A percentile compares a stretch with the other conserved stretches of the same genome.
phyloP scores from a whole-genome alignment of 768 basidiomycete genomes.

The Serendipita sp. region DNA sequence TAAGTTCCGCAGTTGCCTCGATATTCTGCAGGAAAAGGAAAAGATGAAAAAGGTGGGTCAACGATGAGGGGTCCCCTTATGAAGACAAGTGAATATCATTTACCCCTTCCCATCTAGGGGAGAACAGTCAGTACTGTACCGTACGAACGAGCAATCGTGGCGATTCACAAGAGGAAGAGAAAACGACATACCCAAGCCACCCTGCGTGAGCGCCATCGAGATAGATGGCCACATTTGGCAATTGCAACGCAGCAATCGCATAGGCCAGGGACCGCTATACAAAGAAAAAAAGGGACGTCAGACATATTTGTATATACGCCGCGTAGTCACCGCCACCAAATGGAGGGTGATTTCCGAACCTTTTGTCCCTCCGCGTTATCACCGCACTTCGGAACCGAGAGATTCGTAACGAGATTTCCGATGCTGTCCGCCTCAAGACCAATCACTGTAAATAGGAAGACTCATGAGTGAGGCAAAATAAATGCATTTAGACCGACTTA shows the following conservation, averaged over 20 bases:
- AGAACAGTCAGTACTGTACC: no score
- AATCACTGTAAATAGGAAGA: no score
- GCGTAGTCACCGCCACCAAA: no score
- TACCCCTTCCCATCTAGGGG: not conserved
- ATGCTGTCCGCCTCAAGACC: conserved; percentile 23
- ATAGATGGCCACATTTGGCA: conserved; percentile 20
- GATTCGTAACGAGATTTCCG: conserved; percentile 21
- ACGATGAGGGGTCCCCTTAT: no score
- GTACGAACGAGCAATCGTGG: no score
- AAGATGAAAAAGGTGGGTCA: no score
- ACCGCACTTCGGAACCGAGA: conserved; percentile 19
- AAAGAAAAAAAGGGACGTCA: conserved; percentile 19
- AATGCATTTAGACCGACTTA: no score
- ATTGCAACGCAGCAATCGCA: conserved; percentile 20
- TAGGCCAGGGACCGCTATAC: conserved; percentile 15
- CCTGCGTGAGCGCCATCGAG: conserved; percentile 23
- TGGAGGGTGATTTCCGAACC: not conserved
- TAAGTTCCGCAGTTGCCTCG: conserved; percentile 18
- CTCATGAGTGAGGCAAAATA: no score
- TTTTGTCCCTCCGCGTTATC: conserved; percentile 20
- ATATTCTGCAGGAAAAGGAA: conserved; percentile 21
- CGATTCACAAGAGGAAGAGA: no score
- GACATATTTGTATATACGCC: no score
- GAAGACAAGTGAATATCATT: not conserved
- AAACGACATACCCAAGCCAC: conserved; percentile 24